These are phyloP conservation scores for Oidium heveae DNA, from an alignment of 2,329 filamentous ascomycete species.

Conservation along the genomic window DNA sequence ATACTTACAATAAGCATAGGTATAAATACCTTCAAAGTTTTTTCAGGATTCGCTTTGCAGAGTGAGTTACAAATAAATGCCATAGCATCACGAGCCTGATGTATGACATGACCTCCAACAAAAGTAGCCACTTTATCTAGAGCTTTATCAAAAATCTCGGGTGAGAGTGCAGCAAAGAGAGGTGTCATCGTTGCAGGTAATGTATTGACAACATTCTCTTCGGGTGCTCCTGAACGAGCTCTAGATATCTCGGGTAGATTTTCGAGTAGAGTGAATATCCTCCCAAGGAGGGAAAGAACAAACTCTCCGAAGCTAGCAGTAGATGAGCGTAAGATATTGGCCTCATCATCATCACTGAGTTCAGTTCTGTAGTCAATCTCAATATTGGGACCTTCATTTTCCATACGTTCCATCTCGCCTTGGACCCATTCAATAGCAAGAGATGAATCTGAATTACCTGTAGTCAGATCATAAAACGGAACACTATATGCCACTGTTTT, in stretches of 20 bases:
- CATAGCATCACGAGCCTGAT: conserved; percentile 92
- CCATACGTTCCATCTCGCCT: conserved; percentile 80
- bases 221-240: conserved; percentile 70
- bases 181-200: conserved; percentile 78
- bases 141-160: conserved; percentile 77
- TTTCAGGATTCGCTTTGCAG: conserved; percentile 86
- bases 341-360: conserved; percentile 65
- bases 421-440: conserved; percentile 85
- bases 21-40: conserved; percentile 72
- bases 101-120: conserved; percentile 79
- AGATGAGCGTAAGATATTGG: conserved; percentile 70
- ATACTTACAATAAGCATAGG: conserved; percentile 82
- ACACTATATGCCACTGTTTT: conserved; percentile 93
- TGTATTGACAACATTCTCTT: conserved; percentile 93
- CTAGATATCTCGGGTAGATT: conserved; percentile 81
- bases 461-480: conserved; percentile 61
- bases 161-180: conserved; percentile 69
- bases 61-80: conserved; percentile 93
- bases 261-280: conserved; percentile 84
- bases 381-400: conserved; percentile 61
- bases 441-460: conserved; percentile 38
- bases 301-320: conserved; percentile 90
- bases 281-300: conserved; percentile 66
- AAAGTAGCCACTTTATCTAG: conserved; percentile 83
- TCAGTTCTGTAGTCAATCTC: conserved; percentile 66